Percentiles rank a stretch among this genome's conserved stretches.
Evolutionary conservation across 257 asterid genomes (phyloP).

Genomic region (Fraxinus americana): DNA sequence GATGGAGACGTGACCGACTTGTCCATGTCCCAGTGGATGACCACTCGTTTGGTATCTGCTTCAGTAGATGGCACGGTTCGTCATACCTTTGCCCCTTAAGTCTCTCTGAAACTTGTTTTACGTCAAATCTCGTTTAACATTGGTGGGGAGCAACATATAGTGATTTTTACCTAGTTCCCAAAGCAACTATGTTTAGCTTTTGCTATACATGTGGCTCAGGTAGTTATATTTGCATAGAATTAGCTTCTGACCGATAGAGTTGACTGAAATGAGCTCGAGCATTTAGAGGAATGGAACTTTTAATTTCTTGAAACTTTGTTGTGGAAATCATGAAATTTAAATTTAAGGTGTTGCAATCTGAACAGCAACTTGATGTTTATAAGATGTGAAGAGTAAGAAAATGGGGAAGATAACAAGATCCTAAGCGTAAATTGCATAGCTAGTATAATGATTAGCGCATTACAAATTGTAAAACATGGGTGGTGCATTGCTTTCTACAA

Average conservation of each 20-base stretch:
- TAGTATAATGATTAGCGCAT: neutral
- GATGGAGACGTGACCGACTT: slow-evolving; percentile 97
- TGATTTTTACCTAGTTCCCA: neutral
- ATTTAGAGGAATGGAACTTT: neutral
- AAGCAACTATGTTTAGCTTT: neutral
- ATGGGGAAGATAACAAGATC: neutral
- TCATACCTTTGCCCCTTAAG: slow-evolving; percentile 15
- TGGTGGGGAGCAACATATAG: neutral
- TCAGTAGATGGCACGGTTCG: slow-evolving; percentile 97
- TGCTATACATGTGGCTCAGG: neutral
- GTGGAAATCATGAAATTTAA: neutral
- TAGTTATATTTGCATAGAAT: neutral
- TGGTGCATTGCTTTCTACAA: neutral
- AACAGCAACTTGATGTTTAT: neutral
- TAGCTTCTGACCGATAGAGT: neutral
- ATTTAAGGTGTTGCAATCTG: neutral
- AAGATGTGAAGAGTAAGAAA: neutral
- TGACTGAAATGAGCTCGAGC: neutral
- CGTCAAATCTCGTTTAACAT: neutral
- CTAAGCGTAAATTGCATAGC: neutral
- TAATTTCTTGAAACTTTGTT: neutral
- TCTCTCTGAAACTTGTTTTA: neutral
- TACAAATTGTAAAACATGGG: neutral
- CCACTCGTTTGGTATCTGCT: slow-evolving; percentile 92
- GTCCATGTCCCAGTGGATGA: slow-evolving; percentile 99